A percentile compares a stretch with the other conserved stretches of the same genome.
phyloP scores from a whole-genome alignment of 2,329 filamentous ascomycete species.

The Xylaria sp. region DNA sequence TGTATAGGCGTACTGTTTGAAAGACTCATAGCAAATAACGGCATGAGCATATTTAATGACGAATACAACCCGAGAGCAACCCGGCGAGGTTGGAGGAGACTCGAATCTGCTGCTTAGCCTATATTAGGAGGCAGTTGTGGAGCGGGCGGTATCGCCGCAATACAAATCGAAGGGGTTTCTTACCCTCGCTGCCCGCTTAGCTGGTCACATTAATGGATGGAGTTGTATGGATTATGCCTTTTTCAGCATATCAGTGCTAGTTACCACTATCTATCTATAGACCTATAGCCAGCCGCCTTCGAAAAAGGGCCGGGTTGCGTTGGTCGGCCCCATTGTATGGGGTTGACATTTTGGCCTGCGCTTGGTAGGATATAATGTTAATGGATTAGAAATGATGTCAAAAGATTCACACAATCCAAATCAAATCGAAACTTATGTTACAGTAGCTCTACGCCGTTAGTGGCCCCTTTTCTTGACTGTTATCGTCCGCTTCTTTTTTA shows the following conservation, averaged over 20 bases:
- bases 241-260: constrained; percentile 16
- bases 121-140: background rate
- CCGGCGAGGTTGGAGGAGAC: background rate
- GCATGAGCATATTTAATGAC: constrained; percentile 30
- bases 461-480: too few relatives aligned
- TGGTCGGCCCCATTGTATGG: constrained; percentile 14
- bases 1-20: constrained; percentile 21
- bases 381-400: constrained; percentile 28
- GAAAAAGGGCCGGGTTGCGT: constrained; percentile 3
- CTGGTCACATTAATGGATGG: constrained; percentile 13
- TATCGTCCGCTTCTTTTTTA: too few relatives aligned
- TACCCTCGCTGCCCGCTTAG: constrained; percentile 2
- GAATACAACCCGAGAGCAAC: constrained; percentile 15
- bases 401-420: constrained; percentile 17
- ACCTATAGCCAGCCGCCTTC: constrained; percentile 20
- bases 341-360: constrained; percentile 1
- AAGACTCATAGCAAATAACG: constrained; percentile 24
- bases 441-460: background rate
- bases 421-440: constrained; percentile 7
- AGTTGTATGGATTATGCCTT: constrained; percentile 25
- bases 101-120: constrained; percentile 2
- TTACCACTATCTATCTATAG: constrained; percentile 27
- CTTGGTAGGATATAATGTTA: constrained; percentile 32
- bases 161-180: background rate
- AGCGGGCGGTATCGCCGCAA: background rate